Base-by-base conservation (phyloP, 306 rosid genomes). In the Amphicarpaea edgeworthii region DNA sequence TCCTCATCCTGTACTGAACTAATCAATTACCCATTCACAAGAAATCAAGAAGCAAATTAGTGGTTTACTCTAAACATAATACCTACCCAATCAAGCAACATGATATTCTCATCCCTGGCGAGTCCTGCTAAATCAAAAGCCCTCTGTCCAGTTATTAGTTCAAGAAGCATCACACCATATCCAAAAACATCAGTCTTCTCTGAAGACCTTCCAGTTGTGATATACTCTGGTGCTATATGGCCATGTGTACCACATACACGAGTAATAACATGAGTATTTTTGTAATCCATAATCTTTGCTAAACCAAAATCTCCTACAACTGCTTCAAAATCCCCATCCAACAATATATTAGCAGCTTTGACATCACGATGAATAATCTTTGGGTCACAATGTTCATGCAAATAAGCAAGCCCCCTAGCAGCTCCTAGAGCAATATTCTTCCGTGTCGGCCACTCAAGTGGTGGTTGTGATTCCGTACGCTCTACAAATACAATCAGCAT, bases 171-270 rank as follows among this genome's bases (percentile, higher is more conserved):
- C 73, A 89, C 97, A 9, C 99, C 99, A 40, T 92, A 95, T 73
- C 97, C 98, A 76, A 90, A 95, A 78, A 92, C 96, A 64, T 92
- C 98, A 32, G 96, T 92, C 87, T 95, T 95, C 78, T 95, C 98
- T 6, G 97, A 92, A 74, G 92, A 87, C 78, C 88, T 92, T 77
- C 98, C 97, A 34, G 97, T 95, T 66, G 98, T 90, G 55, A 92
- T 87, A 76, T 89, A 95, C 86, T 95, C 98, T 7, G 98, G 98
- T 59, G 97, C 96, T 62, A 95, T 95, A 80, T 92, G 97, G 75
- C 98, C 98, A 81, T 89, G 77, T 2, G 97, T 95, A 70, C 97
- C 98, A 8, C 97, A 91, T 9, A 92, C 96, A n/a, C 93, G 96
- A 59, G 97, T 92, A 30, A 93, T 95, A 51, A 92, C 97, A 77